Evolutionary conservation across 2,329 filamentous ascomycete species (phyloP), one percentile per base, ranked within the genome.

Genomic region (Fusarium piperis): DNA sequence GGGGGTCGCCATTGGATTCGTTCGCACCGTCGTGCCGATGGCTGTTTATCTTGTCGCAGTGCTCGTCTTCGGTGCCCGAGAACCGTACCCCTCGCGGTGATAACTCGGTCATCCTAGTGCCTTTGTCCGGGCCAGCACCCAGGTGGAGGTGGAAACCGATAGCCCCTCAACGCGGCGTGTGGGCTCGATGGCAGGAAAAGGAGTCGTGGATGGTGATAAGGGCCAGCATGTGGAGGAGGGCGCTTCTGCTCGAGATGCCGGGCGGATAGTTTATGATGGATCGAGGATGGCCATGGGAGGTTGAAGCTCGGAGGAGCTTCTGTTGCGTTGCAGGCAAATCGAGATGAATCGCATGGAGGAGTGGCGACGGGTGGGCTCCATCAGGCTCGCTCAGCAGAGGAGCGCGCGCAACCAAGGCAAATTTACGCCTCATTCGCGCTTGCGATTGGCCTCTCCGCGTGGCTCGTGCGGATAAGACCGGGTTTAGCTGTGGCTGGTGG

Each of bases 31-130:
- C 74, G 64, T 80, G 79, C 23, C 83, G 81, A 59, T 80, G 79
- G 64, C 75, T 78, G 64, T 82, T 85, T 70, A 80, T 69, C 71
- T 82, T 84, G 28, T 88, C 85, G 55, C 79, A 64, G 26, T 81
- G 81, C 33, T 84, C 79, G 26, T 86, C 84, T 64, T 86, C 87
- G 76, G 80, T 79, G 66, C 85, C 83, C 51, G 86, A 86, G 75
- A 90, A 90, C 71, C 88, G 86, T 70, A 90, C 87, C 69, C 84
- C 83, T 74, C 88, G 85, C 57, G 88, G 86, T 12, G 87, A 87
- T 36, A 84, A 79, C 70, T 90, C 87, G 74, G 83, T 78, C 76
- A 82, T 82, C 59, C 60, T 74, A 52, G 59, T 55, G 56, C 53
- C 59, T 73, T 64, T 53, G 59, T 56, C 65, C 66, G 64, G 62